Evolutionary conservation across 2,329 filamentous ascomycete species (phyloP).

Genomic region (Aspergillus caelatus): DNA sequence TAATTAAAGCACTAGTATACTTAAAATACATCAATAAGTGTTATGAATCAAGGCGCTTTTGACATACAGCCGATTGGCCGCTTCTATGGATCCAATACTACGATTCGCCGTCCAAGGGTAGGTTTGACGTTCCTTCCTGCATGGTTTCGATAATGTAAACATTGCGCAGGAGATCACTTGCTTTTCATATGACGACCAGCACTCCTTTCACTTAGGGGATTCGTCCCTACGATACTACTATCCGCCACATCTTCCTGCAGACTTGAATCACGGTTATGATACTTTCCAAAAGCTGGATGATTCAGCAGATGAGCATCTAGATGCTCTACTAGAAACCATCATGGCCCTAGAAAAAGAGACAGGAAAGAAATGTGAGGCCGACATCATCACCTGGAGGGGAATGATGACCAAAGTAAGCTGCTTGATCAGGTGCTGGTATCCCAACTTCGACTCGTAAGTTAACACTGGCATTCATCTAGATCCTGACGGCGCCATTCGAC

Average conservation of each 20-base stretch:
- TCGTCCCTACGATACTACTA: constrained; percentile 89
- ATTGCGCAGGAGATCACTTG: constrained; percentile 78
- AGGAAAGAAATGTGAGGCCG: constrained; percentile 69
- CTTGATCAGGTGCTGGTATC: not conserved
- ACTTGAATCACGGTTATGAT: constrained; percentile 80
- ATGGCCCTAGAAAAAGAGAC: constrained; percentile 70
- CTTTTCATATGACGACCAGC: constrained; percentile 90
- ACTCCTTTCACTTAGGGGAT: constrained; percentile 73
- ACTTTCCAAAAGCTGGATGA: constrained; percentile 83
- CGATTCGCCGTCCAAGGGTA: constrained; percentile 76
- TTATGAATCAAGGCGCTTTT: constrained; percentile 53
- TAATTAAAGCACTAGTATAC: not conserved
- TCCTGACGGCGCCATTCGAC: constrained; percentile 83
- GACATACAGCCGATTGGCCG: constrained; percentile 69
- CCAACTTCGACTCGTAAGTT: not conserved
- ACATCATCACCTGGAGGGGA: constrained; percentile 90
- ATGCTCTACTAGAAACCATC: constrained; percentile 78
- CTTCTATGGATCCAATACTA: constrained; percentile 68
- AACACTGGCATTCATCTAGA: constrained; percentile 54
- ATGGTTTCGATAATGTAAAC: constrained; percentile 10
- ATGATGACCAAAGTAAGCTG: constrained; percentile 91
- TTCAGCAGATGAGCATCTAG: constrained; percentile 80
- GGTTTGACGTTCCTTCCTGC: not conserved
- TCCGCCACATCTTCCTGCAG: constrained; percentile 68
- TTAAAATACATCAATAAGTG: not conserved